Evolutionary conservation across 2,329 filamentous ascomycete species (phyloP).

Genomic region (Claviceps pazoutovae): DNA sequence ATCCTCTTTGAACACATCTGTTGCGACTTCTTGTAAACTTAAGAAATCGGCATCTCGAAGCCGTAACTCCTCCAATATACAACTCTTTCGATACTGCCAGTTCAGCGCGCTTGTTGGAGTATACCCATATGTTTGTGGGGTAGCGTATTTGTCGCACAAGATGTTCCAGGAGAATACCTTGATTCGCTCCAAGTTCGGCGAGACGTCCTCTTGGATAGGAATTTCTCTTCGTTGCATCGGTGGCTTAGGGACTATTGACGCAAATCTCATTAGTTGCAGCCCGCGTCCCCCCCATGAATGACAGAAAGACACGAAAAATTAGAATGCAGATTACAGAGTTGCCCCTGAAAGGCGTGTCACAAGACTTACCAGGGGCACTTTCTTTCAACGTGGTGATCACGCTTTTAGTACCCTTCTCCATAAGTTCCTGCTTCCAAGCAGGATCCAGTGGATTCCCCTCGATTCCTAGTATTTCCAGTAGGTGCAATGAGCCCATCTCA

Average conservation of each 20-base stretch:
- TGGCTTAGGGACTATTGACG: conserved; percentile 52
- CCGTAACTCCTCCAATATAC: conserved; percentile 71
- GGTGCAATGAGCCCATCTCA: conserved; percentile 79
- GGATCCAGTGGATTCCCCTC: conserved; percentile 79
- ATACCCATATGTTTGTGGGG: conserved; percentile 74
- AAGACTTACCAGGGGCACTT: conserved; percentile 59
- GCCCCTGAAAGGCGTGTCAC: not conserved
- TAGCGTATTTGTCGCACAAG: conserved; percentile 86
- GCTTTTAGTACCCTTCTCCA: conserved; percentile 76
- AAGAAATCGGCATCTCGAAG: conserved; percentile 75
- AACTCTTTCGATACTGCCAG: conserved; percentile 76
- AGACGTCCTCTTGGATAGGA: conserved; percentile 56
- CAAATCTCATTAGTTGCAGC: conserved; percentile 10
- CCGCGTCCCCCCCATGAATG: no score
- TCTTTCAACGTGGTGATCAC: conserved; percentile 75
- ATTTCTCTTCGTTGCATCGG: conserved; percentile 67
- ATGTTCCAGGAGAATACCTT: conserved; percentile 92
- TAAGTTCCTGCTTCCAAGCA: conserved; percentile 64
- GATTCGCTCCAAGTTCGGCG: conserved; percentile 51
- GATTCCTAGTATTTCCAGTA: conserved; percentile 78
- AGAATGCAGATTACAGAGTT: not conserved
- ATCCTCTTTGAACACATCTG: conserved; percentile 80
- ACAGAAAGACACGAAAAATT: no score
- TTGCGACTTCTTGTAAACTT: conserved; percentile 86
- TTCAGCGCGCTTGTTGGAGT: conserved; percentile 66